phyloP scores from a whole-genome alignment of 78 protist genomes.

The Mastigamoeba balamuthi region DNA sequence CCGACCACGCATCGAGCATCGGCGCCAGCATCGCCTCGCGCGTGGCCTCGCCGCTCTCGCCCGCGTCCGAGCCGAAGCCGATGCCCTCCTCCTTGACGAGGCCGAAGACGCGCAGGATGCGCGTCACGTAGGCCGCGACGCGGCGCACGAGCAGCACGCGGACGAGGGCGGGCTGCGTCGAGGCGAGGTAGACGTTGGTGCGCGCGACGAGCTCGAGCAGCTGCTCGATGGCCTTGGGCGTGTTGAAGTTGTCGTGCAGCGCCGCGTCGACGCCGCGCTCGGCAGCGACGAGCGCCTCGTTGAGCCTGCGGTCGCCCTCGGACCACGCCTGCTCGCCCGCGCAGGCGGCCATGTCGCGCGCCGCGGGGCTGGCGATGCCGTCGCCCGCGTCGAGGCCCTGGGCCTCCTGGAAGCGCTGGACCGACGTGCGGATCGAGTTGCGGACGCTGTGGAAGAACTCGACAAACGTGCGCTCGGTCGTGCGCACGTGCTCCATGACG shows the following conservation, averaged over 20 bases:
- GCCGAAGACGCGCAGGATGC: conserved; percentile 37
- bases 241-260: conserved; percentile 83
- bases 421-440: conserved; percentile 17
- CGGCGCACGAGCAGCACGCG: conserved; percentile 6
- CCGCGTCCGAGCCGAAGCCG: conserved; percentile 17
- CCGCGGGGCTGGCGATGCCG: background rate
- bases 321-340: conserved; percentile 17
- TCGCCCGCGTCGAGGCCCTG: background rate
- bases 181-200: conserved; percentile 31
- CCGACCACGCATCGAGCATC: conserved; percentile 20
- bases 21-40: conserved; percentile 22
- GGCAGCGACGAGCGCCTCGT: background rate
- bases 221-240: conserved; percentile 36
- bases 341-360: too few species aligned
- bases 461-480: conserved; percentile 50
- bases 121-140: conserved; percentile 36
- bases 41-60: background rate
- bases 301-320: conserved; percentile 14
- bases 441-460: conserved; percentile 81
- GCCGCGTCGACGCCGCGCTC: conserved; percentile 48
- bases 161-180: conserved; percentile 8
- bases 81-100: background rate
- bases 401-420: too few species aligned
- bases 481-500: conserved; percentile 57
- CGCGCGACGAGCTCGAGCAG: conserved; percentile 28